Conservation (phyloP, 2,329 filamentous ascomycete species). For the Aspergillus aculeatinus region DNA sequence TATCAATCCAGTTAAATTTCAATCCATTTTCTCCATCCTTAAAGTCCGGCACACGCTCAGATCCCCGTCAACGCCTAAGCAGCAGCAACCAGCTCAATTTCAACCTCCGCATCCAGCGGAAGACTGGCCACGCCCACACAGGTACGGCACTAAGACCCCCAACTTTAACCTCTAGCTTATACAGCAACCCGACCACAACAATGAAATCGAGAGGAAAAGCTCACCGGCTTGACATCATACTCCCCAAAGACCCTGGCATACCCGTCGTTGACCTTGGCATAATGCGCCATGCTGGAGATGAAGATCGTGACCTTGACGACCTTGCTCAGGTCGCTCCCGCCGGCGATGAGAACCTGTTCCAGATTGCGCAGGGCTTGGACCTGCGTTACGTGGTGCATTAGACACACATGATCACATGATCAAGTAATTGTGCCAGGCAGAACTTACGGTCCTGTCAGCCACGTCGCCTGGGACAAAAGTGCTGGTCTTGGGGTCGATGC, state of each 20-base stretch:
- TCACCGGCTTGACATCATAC: slow-evolving; percentile 13
- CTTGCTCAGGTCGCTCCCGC: slow-evolving; percentile 14
- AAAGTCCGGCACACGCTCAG: too few relatives aligned
- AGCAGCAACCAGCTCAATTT: slow-evolving; percentile 6
- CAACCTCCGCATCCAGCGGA: slow-evolving; percentile 10
- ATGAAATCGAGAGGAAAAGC: neutral
- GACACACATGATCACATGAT: too few relatives aligned
- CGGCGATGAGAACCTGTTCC: slow-evolving; percentile 14
- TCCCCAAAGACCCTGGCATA: slow-evolving; percentile 8
- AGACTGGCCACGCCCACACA: slow-evolving; percentile 12
- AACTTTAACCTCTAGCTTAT: too few relatives aligned
- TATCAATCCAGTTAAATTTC: too few relatives aligned
- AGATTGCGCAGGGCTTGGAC: slow-evolving; percentile 16
- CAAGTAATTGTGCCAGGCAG: neutral
- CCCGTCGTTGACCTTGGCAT: slow-evolving; percentile 19
- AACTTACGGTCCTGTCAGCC: slow-evolving; percentile 23
- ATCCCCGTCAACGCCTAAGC: too few relatives aligned
- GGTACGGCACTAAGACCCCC: slow-evolving; percentile 9
- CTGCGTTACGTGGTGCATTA: neutral
- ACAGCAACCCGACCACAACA: too few relatives aligned
- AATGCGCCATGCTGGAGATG: slow-evolving; percentile 18
- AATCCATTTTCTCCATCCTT: too few relatives aligned
- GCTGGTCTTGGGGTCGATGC: slow-evolving; percentile 21
- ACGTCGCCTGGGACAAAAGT: slow-evolving; percentile 24
- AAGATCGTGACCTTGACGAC: slow-evolving; percentile 23